Evolutionary conservation across 805 yeast genomes (phyloP).

Genomic region (Candida ipomoeae): DNA sequence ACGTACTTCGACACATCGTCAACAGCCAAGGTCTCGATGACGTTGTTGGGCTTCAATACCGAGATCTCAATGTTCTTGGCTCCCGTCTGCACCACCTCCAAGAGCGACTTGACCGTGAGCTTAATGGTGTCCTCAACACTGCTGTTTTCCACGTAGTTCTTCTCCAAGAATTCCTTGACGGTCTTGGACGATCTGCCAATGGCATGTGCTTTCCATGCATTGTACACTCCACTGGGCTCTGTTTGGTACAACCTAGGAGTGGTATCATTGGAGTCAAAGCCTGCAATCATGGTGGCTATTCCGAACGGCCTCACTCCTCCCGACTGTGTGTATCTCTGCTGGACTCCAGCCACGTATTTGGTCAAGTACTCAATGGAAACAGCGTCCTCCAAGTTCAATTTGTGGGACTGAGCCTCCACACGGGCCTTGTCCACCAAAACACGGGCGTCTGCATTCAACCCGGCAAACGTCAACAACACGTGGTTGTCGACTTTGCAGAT

Average conservation of each 20-base stretch:
- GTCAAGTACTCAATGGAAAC: constrained; percentile 89
- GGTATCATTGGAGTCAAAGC: constrained; percentile 82
- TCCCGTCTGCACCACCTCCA: constrained; percentile 97
- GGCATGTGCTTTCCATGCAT: constrained; percentile 97
- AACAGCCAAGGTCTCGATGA: constrained; percentile 54
- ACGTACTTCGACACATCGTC: constrained; percentile 76
- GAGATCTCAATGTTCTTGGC: constrained; percentile 94
- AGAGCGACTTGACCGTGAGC: constrained; percentile 77
- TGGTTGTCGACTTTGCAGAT: constrained; percentile 89
- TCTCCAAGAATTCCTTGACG: constrained; percentile 91
- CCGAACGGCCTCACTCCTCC: constrained; percentile 99
- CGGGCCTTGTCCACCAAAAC: constrained; percentile 92
- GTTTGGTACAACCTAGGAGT: constrained; percentile 87
- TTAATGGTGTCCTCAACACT: constrained; percentile 68
- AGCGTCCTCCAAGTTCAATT: constrained; percentile 90
- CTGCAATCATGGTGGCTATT: constrained; percentile 90
- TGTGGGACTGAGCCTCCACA: constrained; percentile 93
- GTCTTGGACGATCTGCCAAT: constrained; percentile 95
- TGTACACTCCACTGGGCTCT: constrained; percentile 95
- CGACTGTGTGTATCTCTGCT: constrained; percentile 93
- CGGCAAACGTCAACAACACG: constrained; percentile 90
- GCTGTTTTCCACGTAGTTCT: constrained; percentile 65
- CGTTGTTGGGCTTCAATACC: constrained; percentile 68
- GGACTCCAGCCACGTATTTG: constrained; percentile 94
- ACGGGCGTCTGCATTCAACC: constrained; percentile 97